Evolutionary conservation across 495 filamentous ascomycete genomes (phyloP).

Genomic region (Aspergillus carlsbadensis): DNA sequence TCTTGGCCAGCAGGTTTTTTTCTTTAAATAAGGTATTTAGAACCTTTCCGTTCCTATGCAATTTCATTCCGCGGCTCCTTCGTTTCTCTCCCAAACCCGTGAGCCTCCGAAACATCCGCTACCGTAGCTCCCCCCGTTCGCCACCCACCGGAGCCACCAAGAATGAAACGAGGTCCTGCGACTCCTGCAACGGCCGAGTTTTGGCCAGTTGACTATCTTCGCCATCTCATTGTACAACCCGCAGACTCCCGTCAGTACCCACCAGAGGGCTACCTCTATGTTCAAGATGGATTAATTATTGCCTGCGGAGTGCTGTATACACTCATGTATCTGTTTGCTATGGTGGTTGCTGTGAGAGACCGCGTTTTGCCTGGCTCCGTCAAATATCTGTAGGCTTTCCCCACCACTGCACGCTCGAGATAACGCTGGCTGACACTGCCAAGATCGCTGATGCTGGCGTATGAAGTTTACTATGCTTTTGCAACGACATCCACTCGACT

Average conservation of each 20-base stretch:
- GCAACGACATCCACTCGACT: slow-evolving; percentile 12
- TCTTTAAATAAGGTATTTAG: too few species aligned
- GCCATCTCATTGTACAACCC: slow-evolving; percentile 20
- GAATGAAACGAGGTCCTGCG: too few species aligned
- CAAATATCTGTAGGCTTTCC: slow-evolving; percentile 9
- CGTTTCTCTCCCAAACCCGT: too few species aligned
- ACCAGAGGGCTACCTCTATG: slow-evolving; percentile 22
- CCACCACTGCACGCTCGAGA: background rate
- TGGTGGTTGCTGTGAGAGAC: slow-evolving; percentile 13
- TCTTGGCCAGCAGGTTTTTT: too few species aligned
- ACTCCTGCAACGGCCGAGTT: too few species aligned
- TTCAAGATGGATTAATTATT: slow-evolving; percentile 25
- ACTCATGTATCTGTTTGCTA: slow-evolving; percentile 18
- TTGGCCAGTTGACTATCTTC: background rate
- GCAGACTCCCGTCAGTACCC: slow-evolving; percentile 11
- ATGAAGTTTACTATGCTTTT: slow-evolving; percentile 22
- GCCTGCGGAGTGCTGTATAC: slow-evolving; percentile 20
- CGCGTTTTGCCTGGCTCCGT: background rate
- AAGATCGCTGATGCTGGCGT: slow-evolving; percentile 20
- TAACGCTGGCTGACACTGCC: too few species aligned
- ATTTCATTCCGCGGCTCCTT: too few species aligned
- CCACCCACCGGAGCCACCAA: too few species aligned
- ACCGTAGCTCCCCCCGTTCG: too few species aligned
- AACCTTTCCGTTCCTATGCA: too few species aligned
- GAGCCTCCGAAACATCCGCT: too few species aligned